Evolutionary conservation across 179 eudicot genomes (phyloP), one percentile per base, ranked within the genome.

Genomic region (Heliamphora pulchella): DNA sequence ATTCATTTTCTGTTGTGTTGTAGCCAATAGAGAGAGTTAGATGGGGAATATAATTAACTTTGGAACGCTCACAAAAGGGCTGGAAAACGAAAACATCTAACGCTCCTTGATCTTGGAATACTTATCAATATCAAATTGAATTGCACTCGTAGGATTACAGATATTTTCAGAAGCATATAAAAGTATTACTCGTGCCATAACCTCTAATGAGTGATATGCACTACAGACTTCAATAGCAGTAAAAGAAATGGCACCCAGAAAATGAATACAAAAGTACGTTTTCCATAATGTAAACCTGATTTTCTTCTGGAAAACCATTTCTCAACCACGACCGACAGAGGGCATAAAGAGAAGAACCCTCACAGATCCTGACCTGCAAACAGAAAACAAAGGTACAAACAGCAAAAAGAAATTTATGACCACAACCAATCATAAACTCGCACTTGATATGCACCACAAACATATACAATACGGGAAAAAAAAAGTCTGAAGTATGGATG

Each of bases 271-370:
- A 71, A 13, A 57, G 44, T 55, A 8, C 51, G 7, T 43, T 75
- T 83, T 75, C 54, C 31, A 73, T 10, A 7, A 68, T 8, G 46
- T 87, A 75, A 81, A 91, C 98, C 94, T 90, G 95, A 80, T 73
- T 88, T 85, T 91, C 95, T 83, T 89, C 92, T 77, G 83, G 85
- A 83, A 77, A 82, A 8, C 97, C 94, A 88, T 93, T 91, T 88
- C 89, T 91, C 87, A 95, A 86, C 98, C 98, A 95, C 48, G 97
- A 95, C 57, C 98, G 89, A 79, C 97, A 95, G 47, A 90, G 97
- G 61, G 92, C 86, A 84, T 95, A 95, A 64, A 95, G 84, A 58
- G 98, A 89, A 74, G 90, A 84, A 80, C 84, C 88, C 46, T 90
- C 91, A 67, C 90, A 81, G 76, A 89, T 79, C 83, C 88, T 86